phyloP scores from a whole-genome alignment of 805 yeast species.

The Saccharomycopsis malanga region DNA sequence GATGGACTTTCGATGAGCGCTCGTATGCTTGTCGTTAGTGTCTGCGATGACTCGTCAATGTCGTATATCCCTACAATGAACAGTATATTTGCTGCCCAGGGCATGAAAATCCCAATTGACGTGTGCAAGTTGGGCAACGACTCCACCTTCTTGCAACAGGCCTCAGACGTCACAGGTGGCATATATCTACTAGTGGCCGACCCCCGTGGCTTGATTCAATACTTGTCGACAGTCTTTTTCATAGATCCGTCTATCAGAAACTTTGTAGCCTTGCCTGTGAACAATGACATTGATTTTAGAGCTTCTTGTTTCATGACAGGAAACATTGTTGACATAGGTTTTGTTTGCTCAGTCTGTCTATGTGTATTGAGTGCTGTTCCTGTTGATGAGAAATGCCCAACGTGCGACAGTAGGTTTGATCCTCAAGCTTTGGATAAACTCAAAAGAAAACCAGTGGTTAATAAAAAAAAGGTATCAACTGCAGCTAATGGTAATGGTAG shows the following conservation, averaged over 20 bases:
- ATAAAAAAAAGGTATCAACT: slow-evolving; percentile 22
- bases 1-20: slow-evolving; percentile 48
- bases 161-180: slow-evolving; percentile 92
- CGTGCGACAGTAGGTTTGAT: slow-evolving; percentile 78
- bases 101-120: slow-evolving; percentile 82
- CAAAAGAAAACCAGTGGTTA: slow-evolving; percentile 52
- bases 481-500: neutral
- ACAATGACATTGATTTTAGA: slow-evolving; percentile 81
- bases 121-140: slow-evolving; percentile 66
- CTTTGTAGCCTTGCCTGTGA: slow-evolving; percentile 74
- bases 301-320: slow-evolving; percentile 92
- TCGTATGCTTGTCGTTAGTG: slow-evolving; percentile 52
- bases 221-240: slow-evolving; percentile 72
- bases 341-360: slow-evolving; percentile 89
- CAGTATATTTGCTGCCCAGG: slow-evolving; percentile 91
- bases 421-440: slow-evolving; percentile 50
- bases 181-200: slow-evolving; percentile 64
- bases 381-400: slow-evolving; percentile 63
- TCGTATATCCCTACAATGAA: slow-evolving; percentile 94
- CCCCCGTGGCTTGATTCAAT: slow-evolving; percentile 76
- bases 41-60: slow-evolving; percentile 67
- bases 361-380: slow-evolving; percentile 72
- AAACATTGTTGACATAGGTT: slow-evolving; percentile 87
- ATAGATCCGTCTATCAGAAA: slow-evolving; percentile 79
- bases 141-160: slow-evolving; percentile 81